Conservation (phyloP, 305 asterid species). For the Solanum hybrid region DNA sequence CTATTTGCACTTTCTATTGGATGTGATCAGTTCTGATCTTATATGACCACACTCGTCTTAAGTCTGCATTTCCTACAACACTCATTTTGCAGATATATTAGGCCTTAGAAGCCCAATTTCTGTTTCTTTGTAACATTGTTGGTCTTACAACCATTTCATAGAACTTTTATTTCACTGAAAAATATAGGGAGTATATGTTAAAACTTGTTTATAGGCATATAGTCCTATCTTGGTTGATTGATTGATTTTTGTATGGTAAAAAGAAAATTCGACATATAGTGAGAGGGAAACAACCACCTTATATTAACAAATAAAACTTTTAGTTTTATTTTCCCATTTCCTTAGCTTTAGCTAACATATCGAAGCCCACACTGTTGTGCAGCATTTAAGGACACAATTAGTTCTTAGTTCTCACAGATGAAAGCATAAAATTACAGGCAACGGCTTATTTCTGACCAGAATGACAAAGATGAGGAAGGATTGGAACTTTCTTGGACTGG, state of each 20-base stretch:
- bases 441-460: slow-evolving; percentile 72
- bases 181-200: neutral
- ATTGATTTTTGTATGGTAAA: neutral
- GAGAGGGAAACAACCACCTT: neutral
- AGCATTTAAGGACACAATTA: neutral
- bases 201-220: neutral
- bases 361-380: neutral
- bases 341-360: neutral
- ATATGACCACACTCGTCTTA: neutral
- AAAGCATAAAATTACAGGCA: slow-evolving; percentile 42
- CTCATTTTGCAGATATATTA: neutral
- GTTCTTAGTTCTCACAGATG: neutral
- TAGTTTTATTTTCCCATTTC: neutral
- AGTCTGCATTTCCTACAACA: neutral
- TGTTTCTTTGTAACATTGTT: neutral
- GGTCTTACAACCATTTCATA: neutral
- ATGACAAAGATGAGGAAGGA: slow-evolving; percentile 60
- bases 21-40: neutral
- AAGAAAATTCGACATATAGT: neutral
- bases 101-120: neutral
- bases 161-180: neutral
- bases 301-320: neutral
- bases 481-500: slow-evolving; percentile 84
- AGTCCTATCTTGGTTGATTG: neutral
- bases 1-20: neutral